Percentiles rank a stretch among this genome's conserved stretches.
Conservation (phyloP, 257 asterid genomes). For the Solanum phureja region DNA sequence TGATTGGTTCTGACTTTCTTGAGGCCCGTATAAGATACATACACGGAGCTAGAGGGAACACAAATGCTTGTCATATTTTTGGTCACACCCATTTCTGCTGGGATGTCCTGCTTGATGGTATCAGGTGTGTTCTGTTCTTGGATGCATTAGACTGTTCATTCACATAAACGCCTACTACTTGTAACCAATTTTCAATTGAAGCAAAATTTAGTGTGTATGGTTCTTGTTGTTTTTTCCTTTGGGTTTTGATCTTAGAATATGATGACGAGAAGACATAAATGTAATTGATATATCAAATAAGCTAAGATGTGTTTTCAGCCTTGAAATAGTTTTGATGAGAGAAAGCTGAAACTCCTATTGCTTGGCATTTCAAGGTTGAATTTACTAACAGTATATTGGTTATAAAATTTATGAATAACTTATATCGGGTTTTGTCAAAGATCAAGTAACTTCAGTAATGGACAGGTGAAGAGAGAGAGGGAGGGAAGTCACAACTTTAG, state of each 20-base stretch:
- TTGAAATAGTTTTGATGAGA: not conserved
- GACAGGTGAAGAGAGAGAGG: not conserved
- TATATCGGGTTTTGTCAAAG: not conserved
- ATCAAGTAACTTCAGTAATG: not conserved
- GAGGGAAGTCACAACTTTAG: not conserved
- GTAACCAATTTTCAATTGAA: not conserved
- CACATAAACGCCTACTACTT: not conserved
- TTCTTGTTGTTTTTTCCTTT: not conserved
- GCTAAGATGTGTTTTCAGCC: not conserved
- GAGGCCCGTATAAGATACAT: conserved; percentile 65
- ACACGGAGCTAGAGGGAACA: conserved; percentile 40
- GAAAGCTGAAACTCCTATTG: not conserved
- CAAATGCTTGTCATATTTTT: conserved; percentile 63
- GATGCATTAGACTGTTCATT: not conserved
- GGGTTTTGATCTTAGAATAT: not conserved
- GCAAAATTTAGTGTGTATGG: not conserved
- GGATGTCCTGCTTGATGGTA: conserved; percentile 71
- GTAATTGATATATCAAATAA: not conserved
- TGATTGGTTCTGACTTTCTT: conserved; percentile 71
- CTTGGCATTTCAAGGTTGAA: not conserved
- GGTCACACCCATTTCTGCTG: conserved; percentile 94
- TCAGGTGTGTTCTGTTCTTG: conserved; percentile 43
- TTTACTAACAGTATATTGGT: not conserved
- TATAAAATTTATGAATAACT: not conserved
- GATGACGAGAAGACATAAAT: not conserved